Evolutionary conservation across 2,329 filamentous ascomycete genomes (phyloP), one percentile per base, ranked within the genome.

Genomic region (Beauveria scarabaeidicola): DNA sequence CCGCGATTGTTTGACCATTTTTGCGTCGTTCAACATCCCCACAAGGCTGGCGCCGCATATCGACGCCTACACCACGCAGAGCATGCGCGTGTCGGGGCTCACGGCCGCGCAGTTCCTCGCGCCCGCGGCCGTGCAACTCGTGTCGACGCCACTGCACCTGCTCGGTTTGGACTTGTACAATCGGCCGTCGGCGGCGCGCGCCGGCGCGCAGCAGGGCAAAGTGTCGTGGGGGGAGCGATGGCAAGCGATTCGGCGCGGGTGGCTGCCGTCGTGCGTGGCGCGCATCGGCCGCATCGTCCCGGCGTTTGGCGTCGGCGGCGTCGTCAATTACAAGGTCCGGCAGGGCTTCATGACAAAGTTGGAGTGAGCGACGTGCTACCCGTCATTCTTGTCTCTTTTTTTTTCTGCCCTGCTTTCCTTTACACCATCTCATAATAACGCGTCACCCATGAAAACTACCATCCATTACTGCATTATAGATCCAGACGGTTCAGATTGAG

Each of bases 21-120:
- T 95, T 72, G 91, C 91, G 5, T 90, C 85, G 13, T 97, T 97
- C 81, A 97, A 97, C 70, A 77, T 96, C 2, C 93, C 93, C 0
- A 83, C 90, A 0, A 69, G 94, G 2, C 78, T 97, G 10, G 90
- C 89, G 0, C 90, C 91, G 0, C 73, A 77, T 6, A 75, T 96
- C 21, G 82, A 80, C 15, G 55, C n/a, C 11, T 58, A 58, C 47
- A 38, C 55, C 7, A 25, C 80, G 19, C 52, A 43, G 40, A 74
- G 84, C 17, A 75, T 53, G 27, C 65, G 62, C 40, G 63, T 84
- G 32, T 79, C 75, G 21, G 83, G 83, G n/a, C 74, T 80, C 64
- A 85, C 83, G 0, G 65, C 88, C 3, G 90, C 90, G 27, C 91
- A 96, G 73, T 94, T 96, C 69, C 71, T 85, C 1, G 89, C 89